Base-by-base conservation (phyloP, 2,329 filamentous ascomycete species). In the Sporothrix euskadiensis region DNA sequence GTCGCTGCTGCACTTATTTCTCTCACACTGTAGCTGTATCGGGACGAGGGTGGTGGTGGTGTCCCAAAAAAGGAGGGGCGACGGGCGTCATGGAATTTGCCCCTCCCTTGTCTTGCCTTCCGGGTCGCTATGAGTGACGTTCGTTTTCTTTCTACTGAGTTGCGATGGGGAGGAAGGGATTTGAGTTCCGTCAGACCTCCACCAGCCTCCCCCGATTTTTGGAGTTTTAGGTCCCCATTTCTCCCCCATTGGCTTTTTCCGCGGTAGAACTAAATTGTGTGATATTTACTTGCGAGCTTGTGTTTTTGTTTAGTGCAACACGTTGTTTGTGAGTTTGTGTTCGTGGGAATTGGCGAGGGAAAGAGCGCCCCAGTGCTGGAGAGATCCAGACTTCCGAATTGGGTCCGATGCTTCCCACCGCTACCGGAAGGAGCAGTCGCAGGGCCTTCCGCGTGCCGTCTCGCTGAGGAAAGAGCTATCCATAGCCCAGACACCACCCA, bases 21-120 rank as follows among this genome's bases (percentile, higher is more conserved):
- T 71, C 69, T 71, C 69, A 59, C 69, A 41, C 69, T 41, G 52
- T 47, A 47, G 66, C 66, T 54, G 66, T 69, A 69, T 69, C 66
- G 47, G 66, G 47, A 69, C 44, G 65, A 52, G 66, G 39, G 65
- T 69, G 66, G 66, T 69, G 66, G 32, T 14, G 26, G 9, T 47
- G 30, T 30, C 30, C 26, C 19, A 44, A 32, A 71, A 70, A 71
- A 71, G 69, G 69, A 61, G 69, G 69, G 69, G 69, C 54, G 69
- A 35, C 9, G 30, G 22, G 69, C 47, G 69, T 71, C 69, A 71
- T 71, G 56, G 56, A 71, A 71, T 71, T 71, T 71, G 69, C 69
- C 71, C 71, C 71, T 66, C 71, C 26, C 49, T 63, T 30, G 61
- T 66, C 61, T 47, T 66, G 61, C 61, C 44, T 54, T 22, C 30